phyloP scores from a whole-genome alignment of 139 green algal species.

The Chlamydomonas applanata region DNA sequence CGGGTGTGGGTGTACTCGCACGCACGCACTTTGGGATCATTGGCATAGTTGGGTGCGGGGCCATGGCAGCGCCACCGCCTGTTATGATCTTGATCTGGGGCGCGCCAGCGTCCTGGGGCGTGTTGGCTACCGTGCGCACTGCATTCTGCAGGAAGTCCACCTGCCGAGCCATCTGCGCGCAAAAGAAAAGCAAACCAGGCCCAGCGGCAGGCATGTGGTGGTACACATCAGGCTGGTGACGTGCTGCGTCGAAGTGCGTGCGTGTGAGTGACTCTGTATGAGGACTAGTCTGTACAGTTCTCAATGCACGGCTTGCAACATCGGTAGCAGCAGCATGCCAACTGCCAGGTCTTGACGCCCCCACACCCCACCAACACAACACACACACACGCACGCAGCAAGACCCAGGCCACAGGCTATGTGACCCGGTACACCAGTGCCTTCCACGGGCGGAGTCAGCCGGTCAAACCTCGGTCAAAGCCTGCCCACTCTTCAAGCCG shows the following conservation, averaged over 20 bases:
- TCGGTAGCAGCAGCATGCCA: background rate
- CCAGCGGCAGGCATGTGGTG: background rate
- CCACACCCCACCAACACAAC: background rate
- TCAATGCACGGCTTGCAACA: background rate
- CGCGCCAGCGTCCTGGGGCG: background rate
- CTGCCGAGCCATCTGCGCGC: constrained; percentile 2
- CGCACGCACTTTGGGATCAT: too few species aligned
- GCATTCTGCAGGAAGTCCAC: constrained; percentile 1
- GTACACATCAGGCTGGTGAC: too few species aligned
- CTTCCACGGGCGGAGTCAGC: too few species aligned
- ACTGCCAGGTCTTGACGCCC: background rate
- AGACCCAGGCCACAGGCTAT: too few species aligned
- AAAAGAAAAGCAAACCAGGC: background rate
- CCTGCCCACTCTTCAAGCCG: too few species aligned
- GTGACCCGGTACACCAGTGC: too few species aligned
- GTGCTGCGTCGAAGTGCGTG: too few species aligned
- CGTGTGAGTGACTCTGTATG: too few species aligned
- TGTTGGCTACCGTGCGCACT: background rate
- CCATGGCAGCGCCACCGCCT: background rate
- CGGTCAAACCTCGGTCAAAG: too few species aligned
- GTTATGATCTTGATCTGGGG: constrained; percentile 6
- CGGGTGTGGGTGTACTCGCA: too few species aligned
- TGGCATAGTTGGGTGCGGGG: background rate
- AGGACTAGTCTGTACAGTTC: too few species aligned
- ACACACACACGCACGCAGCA: background rate